A percentile compares a stretch with the other conserved stretches of the same genome.
Conservation (phyloP, 495 filamentous ascomycete genomes). For the Lindgomyces ingoldianus region DNA sequence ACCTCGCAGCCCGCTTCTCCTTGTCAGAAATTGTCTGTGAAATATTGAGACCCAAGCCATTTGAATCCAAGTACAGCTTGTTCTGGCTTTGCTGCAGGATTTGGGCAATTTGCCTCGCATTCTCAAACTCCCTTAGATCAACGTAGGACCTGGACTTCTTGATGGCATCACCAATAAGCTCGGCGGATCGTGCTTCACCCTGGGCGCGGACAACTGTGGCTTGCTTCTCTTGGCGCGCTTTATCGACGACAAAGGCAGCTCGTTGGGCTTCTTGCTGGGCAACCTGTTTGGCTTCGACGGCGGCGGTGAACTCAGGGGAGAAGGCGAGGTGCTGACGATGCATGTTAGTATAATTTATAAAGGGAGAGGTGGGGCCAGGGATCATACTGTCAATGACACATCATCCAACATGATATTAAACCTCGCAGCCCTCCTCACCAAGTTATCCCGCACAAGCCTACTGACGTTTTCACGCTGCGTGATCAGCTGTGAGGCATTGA, state of each 20-base stretch:
- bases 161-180: conserved; percentile 97
- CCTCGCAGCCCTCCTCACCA: conserved; percentile 83
- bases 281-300: conserved; percentile 98
- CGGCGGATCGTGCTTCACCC: conserved; percentile 97
- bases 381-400: conserved; percentile 89
- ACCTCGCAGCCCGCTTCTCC: conserved; percentile 30
- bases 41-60: conserved; percentile 90
- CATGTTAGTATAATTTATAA: neutral
- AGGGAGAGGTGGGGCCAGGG: neutral
- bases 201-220: conserved; percentile 97
- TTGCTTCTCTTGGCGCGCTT: conserved; percentile 98
- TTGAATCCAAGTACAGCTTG: conserved; percentile 87
- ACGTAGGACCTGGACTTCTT: conserved; percentile 98
- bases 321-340: conserved; percentile 83
- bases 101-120: conserved; percentile 80
- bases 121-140: conserved; percentile 96
- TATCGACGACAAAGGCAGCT: conserved; percentile 97
- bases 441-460: conserved; percentile 85
- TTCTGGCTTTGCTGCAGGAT: conserved; percentile 87
- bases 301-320: conserved; percentile 98
- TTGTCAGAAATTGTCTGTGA: conserved; percentile 57
- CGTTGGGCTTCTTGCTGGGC: conserved; percentile 98
- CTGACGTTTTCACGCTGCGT: conserved; percentile 97
- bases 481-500: conserved; percentile 97
- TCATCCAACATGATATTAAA: conserved; percentile 98